Conservation (phyloP, 108 stramenopile species). For the Mediolabrus comicus region DNA sequence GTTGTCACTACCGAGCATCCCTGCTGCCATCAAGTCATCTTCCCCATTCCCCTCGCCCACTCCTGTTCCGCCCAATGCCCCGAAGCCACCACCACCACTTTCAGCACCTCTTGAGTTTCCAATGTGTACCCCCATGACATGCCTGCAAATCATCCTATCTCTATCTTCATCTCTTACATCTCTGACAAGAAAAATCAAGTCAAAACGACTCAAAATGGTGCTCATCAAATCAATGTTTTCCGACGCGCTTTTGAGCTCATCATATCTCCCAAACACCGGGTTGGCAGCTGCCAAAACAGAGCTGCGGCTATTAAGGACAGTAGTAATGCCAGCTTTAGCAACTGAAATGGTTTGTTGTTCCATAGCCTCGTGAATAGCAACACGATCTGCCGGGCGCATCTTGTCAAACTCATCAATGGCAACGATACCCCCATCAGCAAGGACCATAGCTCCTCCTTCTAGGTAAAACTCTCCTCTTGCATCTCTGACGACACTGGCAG, state of each 20-base stretch:
- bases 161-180: conserved; percentile 96
- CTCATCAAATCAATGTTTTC: conserved; percentile 99
- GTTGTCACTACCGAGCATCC: conserved; percentile 41
- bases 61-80: conserved; percentile 12
- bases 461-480: conserved; percentile 96
- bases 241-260: conserved; percentile 92
- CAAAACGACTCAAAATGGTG: conserved; percentile 97
- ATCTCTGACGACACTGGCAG: conserved; percentile 92
- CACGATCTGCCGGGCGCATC: conserved; percentile 97
- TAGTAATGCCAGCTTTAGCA: conserved; percentile 99
- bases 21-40: conserved; percentile 41
- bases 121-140: conserved; percentile 98
- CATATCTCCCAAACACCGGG: conserved; percentile 98
- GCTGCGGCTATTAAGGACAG: conserved; percentile 91
- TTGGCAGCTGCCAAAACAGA: conserved; percentile 99
- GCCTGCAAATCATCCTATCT: conserved; percentile 93
- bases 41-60: conserved; percentile 38
- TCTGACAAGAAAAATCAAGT: conserved; percentile 97
- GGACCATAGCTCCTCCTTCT: conserved; percentile 99
- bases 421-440: conserved; percentile 99
- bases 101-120: conserved; percentile 49
- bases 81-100: conserved; percentile 26
- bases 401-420: conserved; percentile 99
- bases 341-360: conserved; percentile 99
- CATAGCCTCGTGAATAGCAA: conserved; percentile 99